Conservation (phyloP, 2,329 filamentous ascomycete species). For the Elsinoe batatas region DNA sequence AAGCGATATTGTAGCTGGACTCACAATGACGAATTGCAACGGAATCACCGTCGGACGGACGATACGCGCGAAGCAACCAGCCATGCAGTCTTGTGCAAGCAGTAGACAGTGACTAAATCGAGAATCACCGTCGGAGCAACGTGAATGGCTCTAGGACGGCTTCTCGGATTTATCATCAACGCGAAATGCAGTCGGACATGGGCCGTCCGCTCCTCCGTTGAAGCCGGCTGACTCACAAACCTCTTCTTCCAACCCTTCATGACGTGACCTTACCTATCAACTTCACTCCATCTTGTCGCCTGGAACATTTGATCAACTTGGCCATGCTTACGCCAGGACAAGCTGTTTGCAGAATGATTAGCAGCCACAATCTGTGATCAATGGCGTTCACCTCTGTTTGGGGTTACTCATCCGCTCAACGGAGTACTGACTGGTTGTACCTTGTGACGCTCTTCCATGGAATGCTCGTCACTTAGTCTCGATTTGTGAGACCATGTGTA, state of each 20-base stretch:
- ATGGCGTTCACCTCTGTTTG: neutral
- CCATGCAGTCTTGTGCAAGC: too few relatives aligned
- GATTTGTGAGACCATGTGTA: neutral
- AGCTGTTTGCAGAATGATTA: too few relatives aligned
- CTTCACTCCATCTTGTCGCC: neutral
- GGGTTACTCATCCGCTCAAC: neutral
- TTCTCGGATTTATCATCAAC: conserved; percentile 6
- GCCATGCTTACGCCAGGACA: neutral
- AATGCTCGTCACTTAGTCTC: neutral
- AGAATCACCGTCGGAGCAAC: neutral
- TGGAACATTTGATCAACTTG: neutral
- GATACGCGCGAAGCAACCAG: too few relatives aligned
- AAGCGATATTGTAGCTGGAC: too few relatives aligned
- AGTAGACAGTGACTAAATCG: neutral
- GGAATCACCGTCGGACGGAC: too few relatives aligned
- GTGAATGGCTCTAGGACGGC: neutral
- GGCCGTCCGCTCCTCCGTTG: neutral
- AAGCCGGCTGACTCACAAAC: neutral
- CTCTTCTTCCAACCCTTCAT: neutral
- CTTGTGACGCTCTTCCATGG: neutral
- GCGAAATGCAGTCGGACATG: neutral
- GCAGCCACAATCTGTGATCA: neutral
- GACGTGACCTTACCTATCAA: neutral
- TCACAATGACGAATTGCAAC: too few relatives aligned
- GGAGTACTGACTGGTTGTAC: neutral